Conservation (phyloP, 2,329 filamentous ascomycete genomes). For the Xylaria sp. region DNA sequence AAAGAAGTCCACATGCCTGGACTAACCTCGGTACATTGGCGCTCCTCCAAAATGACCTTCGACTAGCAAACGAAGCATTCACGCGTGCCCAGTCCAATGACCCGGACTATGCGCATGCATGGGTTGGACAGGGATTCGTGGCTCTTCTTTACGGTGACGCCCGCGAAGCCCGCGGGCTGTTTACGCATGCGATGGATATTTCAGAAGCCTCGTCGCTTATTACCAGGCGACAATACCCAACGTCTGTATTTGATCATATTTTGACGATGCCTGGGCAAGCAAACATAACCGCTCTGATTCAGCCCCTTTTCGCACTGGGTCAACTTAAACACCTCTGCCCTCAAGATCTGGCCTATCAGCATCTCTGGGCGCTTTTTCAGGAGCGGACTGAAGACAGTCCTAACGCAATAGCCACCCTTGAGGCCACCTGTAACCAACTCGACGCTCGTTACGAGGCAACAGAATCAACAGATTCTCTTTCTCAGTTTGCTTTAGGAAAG, state of each 20-base stretch:
- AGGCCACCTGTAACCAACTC: slow-evolving; percentile 72
- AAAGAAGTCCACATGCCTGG: slow-evolving; percentile 86
- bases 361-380: slow-evolving; percentile 81
- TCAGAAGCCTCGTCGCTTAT: slow-evolving; percentile 79
- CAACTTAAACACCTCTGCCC: slow-evolving; percentile 80
- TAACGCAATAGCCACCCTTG: slow-evolving; percentile 71
- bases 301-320: slow-evolving; percentile 87
- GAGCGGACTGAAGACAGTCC: slow-evolving; percentile 79
- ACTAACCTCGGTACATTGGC: slow-evolving; percentile 90
- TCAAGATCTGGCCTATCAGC: slow-evolving; percentile 75
- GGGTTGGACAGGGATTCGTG: slow-evolving; percentile 91
- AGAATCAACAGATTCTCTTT: slow-evolving; percentile 78
- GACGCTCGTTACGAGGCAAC: slow-evolving; percentile 87
- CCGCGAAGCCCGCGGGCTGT: slow-evolving; percentile 83
- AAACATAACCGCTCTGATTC: slow-evolving; percentile 73
- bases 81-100: slow-evolving; percentile 92
- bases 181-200: slow-evolving; percentile 95
- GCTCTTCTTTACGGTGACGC: slow-evolving; percentile 79
- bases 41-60: slow-evolving; percentile 81
- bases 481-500: slow-evolving; percentile 82
- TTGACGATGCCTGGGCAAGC: slow-evolving; percentile 64
- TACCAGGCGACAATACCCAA: slow-evolving; percentile 80
- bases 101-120: slow-evolving; percentile 91
- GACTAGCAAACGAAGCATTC: slow-evolving; percentile 91
- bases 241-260: slow-evolving; percentile 85